A percentile compares a stretch with the other conserved stretches of the same genome.
Conservation (phyloP, 768 basidiomycete genomes). For the Tubosaeta sp. region DNA sequence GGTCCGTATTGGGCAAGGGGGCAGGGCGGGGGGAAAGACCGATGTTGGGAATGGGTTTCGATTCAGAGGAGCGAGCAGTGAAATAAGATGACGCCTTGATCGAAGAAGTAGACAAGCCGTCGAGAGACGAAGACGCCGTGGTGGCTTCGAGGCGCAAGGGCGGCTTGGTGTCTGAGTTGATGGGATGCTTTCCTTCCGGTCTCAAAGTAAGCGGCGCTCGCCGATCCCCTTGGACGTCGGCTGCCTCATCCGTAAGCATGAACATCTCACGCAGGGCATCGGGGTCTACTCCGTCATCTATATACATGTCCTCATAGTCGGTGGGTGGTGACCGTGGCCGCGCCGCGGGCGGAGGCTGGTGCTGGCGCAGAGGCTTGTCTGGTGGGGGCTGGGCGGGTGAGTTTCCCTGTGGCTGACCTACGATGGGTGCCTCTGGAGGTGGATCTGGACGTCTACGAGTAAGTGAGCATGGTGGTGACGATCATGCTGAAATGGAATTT, state of each 20-base stretch:
- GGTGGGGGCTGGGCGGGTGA: conserved; percentile 11
- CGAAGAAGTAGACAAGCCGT: conserved; percentile 1
- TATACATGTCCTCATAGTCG: conserved; percentile 22
- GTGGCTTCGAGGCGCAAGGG: not conserved
- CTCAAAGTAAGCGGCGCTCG: not conserved
- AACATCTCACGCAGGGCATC: conserved; percentile 24
- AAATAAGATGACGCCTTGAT: conserved; percentile 21
- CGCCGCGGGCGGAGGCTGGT: conserved; percentile 5
- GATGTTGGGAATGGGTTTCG: conserved; percentile 22
- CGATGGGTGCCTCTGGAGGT: conserved; percentile 8
- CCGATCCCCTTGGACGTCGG: conserved; percentile 3
- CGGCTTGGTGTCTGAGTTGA: conserved; percentile 1
- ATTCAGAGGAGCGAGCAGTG: conserved; percentile 1
- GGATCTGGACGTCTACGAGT: conserved; percentile 25
- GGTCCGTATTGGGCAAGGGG: conserved; percentile 15
- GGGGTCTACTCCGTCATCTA: conserved; percentile 28
- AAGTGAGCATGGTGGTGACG: not conserved
- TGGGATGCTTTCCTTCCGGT: conserved; percentile 1
- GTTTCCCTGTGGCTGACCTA: conserved; percentile 9
- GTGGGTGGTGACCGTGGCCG: conserved; percentile 10
- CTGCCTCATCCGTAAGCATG: conserved; percentile 14
- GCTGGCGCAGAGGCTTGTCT: conserved; percentile 14
- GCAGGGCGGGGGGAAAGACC: conserved; percentile 28
- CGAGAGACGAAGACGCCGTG: conserved; percentile 9
- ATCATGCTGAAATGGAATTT: not conserved